These are phyloP conservation scores for Irpex rosettiformis DNA, from an alignment of 1,284 basidiomycete genomes.

Conservation along the genomic window DNA sequence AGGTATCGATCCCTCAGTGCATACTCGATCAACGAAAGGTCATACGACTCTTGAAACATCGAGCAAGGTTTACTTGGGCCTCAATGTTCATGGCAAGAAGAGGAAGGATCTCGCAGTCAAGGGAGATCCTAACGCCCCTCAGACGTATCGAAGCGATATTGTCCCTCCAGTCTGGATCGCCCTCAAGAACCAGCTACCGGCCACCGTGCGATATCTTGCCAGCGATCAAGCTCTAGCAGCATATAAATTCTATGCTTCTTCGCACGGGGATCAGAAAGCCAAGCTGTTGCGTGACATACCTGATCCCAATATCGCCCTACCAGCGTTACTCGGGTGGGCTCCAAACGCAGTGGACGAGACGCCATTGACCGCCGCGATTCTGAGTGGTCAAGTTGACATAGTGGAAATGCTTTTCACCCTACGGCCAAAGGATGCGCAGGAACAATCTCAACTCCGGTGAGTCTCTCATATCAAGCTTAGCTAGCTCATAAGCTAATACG, in stretches of 20 bases:
- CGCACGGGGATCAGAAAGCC: constrained; percentile 38
- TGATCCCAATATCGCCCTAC: constrained; percentile 38
- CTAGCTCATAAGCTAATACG: neutral
- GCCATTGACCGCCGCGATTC: constrained; percentile 40
- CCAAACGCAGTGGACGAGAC: constrained; percentile 44
- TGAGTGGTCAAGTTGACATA: constrained; percentile 30
- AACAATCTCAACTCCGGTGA: constrained; percentile 39
- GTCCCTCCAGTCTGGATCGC: constrained; percentile 45
- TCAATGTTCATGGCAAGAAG: constrained; percentile 60
- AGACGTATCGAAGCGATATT: constrained; percentile 5
- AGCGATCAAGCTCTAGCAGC: constrained; percentile 32
- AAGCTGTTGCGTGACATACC: constrained; percentile 32
- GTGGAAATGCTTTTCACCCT: constrained; percentile 42
- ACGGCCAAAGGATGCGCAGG: constrained; percentile 36
- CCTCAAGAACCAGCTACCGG: constrained; percentile 26
- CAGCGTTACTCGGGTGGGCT: constrained; percentile 46
- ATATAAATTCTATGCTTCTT: constrained; percentile 40
- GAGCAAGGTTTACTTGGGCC: constrained; percentile 48
- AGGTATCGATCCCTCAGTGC: constrained; percentile 34
- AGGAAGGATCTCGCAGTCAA: constrained; percentile 45
- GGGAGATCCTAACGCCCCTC: constrained; percentile 41
- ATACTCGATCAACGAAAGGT: neutral
- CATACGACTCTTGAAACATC: neutral
- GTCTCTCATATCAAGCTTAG: constrained; percentile 13
- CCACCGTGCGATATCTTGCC: constrained; percentile 44